These are phyloP conservation scores for Acacia concinna DNA, from an alignment of 331 rosid genomes.

Conservation along the genomic window DNA sequence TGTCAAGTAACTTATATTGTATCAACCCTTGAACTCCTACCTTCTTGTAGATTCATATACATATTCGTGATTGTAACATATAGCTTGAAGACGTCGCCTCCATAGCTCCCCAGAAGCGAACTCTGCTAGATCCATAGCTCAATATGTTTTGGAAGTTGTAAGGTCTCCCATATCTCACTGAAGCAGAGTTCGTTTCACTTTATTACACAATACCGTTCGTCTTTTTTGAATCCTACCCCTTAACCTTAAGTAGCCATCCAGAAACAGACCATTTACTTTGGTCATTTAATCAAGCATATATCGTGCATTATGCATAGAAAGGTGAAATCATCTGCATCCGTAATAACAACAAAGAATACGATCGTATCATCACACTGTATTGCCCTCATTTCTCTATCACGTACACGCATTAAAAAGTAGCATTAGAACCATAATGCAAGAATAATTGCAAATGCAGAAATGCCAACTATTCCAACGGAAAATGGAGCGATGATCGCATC, in stretches of 20 bases:
- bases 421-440: neutral
- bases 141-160: neutral
- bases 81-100: neutral
- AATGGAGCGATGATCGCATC: neutral
- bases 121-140: conserved; percentile 3
- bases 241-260: conserved; percentile 2
- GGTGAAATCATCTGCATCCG: neutral
- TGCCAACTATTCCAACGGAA: neutral
- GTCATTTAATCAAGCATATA: neutral
- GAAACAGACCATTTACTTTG: conserved; percentile 6
- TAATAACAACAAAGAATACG: neutral
- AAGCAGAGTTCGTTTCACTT: neutral
- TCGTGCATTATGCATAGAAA: neutral
- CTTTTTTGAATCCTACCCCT: conserved; percentile 15
- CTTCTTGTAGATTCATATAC: conserved; percentile 3
- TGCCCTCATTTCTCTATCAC: neutral
- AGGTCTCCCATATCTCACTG: neutral
- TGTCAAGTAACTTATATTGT: conserved; percentile 3
- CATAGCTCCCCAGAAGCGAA: neutral
- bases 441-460: neutral
- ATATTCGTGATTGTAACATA: conserved; percentile 8
- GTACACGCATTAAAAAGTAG: neutral
- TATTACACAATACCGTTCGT: neutral
- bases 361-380: neutral
- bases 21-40: conserved; percentile 12